Evolutionary conservation across 169 alveolate species (phyloP).

Genomic region (Babesia gibsoni): DNA sequence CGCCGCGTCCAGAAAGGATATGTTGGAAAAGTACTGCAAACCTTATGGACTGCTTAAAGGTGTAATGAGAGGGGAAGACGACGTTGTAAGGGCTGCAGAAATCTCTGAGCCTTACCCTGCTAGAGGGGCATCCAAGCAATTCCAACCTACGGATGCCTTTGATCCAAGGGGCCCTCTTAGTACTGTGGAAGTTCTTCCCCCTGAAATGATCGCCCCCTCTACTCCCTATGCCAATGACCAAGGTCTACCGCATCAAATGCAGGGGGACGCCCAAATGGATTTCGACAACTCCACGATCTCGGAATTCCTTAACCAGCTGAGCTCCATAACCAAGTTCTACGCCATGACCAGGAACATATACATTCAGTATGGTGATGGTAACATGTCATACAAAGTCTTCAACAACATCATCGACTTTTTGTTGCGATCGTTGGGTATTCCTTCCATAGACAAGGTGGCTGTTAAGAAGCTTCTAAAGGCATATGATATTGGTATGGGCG

Average conservation of each 20-base stretch:
- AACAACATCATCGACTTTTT: conserved; percentile 46
- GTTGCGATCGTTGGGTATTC: conserved; percentile 44
- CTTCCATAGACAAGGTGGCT: conserved; percentile 20
- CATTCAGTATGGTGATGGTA: conserved; percentile 39
- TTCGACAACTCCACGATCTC: background rate
- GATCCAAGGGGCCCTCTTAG: too few relatives aligned
- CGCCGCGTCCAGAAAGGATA: conserved; percentile 2
- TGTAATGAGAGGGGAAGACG: too few relatives aligned
- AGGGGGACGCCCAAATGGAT: background rate
- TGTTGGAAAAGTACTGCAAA: conserved; percentile 5
- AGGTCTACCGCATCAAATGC: background rate
- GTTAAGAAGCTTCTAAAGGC: conserved; percentile 5
- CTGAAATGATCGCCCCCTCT: too few relatives aligned
- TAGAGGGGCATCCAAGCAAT: too few relatives aligned
- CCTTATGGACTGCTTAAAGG: conserved; percentile 1
- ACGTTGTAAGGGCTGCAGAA: too few relatives aligned
- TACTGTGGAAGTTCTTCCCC: too few relatives aligned
- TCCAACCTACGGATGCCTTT: too few relatives aligned
- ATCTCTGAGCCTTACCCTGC: too few relatives aligned
- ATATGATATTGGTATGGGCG: conserved; percentile 19
- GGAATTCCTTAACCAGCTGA: conserved; percentile 18
- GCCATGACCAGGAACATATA: conserved; percentile 22
- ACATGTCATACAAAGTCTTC: conserved; percentile 42
- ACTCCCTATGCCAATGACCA: too few relatives aligned
- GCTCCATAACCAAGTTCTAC: conserved; percentile 18